phyloP scores from a whole-genome alignment of 495 filamentous ascomycete species.

The Podospora pseudoanserina region DNA sequence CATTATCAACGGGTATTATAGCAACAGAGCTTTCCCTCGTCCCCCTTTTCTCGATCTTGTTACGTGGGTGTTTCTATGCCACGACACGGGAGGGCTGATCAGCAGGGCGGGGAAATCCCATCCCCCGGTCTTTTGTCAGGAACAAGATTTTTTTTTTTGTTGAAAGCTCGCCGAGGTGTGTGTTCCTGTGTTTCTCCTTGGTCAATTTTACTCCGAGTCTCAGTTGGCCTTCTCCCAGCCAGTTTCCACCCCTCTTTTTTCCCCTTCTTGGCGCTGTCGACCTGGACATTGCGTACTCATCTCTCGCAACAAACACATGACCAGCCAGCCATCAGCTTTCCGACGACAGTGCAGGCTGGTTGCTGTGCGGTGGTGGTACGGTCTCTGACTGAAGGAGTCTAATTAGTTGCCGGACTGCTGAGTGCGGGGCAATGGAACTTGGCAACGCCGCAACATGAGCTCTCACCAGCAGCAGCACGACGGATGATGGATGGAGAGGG shows the following conservation, averaged over 20 bases:
- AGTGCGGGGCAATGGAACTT: neutral
- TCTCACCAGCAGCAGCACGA: neutral
- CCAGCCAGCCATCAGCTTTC: conserved; percentile 2
- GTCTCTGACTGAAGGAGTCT: neutral
- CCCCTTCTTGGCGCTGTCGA: neutral
- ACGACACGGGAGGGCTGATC: neutral
- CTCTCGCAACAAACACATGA: neutral
- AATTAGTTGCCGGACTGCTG: neutral
- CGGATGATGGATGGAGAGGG: neutral
- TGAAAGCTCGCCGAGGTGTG: neutral
- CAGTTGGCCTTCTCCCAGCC: neutral
- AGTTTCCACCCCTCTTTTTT: neutral
- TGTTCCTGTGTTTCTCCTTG: conserved; percentile 2
- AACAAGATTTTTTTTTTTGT: neutral
- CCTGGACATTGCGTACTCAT: neutral
- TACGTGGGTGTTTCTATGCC: neutral
- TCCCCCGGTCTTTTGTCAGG: neutral
- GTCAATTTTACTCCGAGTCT: conserved; percentile 2
- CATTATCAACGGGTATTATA: neutral
- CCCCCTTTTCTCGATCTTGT: neutral
- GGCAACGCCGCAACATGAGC: neutral
- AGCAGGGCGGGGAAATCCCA: neutral
- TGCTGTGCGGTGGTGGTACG: neutral
- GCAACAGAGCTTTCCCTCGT: neutral
- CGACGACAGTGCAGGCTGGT: neutral